These are phyloP conservation scores for Chaetomium cochliodes DNA, from an alignment of 495 filamentous ascomycete species.

Conservation along the genomic window DNA sequence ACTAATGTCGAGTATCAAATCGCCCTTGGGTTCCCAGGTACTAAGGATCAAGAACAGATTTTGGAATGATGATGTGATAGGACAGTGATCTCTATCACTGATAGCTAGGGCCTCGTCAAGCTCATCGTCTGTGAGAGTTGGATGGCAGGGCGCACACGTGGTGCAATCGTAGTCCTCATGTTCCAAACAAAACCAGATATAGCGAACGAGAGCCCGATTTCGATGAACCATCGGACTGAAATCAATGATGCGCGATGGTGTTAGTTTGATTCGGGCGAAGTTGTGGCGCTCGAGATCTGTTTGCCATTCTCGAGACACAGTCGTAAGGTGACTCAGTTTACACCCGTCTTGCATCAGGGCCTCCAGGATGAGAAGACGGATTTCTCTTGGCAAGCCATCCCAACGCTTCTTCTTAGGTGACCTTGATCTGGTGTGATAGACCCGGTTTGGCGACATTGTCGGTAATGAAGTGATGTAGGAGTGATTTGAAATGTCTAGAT, in stretches of 20 bases:
- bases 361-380: conserved; percentile 31
- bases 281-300: conserved; percentile 39
- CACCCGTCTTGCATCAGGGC: conserved; percentile 34
- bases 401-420: background rate
- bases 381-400: conserved; percentile 27
- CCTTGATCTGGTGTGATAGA: background rate
- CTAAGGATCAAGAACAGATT: conserved; percentile 41
- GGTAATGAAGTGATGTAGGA: background rate
- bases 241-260: background rate
- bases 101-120: background rate
- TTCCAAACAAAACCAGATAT: conserved; percentile 44
- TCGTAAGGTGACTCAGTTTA: conserved; percentile 37
- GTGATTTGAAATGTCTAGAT: too few species aligned
- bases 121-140: conserved; percentile 8
- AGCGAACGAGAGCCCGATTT: conserved; percentile 37
- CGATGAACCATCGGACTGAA: conserved; percentile 40
- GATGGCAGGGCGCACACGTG: conserved; percentile 30
- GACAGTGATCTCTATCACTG: conserved; percentile 22
- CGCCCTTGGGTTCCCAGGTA: conserved; percentile 34
- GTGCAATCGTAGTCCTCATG: conserved; percentile 39
- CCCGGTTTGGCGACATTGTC: too few species aligned
- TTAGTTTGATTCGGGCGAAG: conserved; percentile 43
- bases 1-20: conserved; percentile 42
- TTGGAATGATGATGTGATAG: conserved; percentile 37
- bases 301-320: conserved; percentile 45